These are phyloP conservation scores for Lodderomyces orthopsilosis DNA, from an alignment of 1,139 yeast genomes.

Conservation along the genomic window DNA sequence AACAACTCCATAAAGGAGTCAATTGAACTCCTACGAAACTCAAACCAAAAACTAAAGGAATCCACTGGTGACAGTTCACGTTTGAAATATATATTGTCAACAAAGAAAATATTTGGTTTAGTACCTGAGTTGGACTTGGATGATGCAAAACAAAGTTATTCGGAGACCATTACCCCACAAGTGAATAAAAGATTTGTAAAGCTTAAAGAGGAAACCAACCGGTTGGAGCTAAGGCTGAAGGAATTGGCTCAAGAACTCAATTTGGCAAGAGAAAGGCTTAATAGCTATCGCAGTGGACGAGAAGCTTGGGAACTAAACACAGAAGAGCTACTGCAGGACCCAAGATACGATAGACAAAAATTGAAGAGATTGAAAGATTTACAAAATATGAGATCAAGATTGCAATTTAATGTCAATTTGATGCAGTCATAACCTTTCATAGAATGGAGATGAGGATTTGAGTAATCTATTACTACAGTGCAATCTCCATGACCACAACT, in stretches of 20 bases:
- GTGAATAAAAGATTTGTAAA: conserved; percentile 29
- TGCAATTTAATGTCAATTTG: conserved; percentile 35
- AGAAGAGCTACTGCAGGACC: neutral
- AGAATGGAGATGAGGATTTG: too few species aligned
- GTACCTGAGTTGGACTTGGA: conserved; percentile 41
- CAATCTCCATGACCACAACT: too few species aligned
- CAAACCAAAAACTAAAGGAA: conserved; percentile 28
- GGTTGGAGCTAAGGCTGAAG: neutral
- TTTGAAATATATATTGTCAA: conserved; percentile 30
- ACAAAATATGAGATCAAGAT: conserved; percentile 53
- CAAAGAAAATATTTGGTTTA: conserved; percentile 40
- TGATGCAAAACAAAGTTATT: conserved; percentile 35
- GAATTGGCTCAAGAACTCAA: conserved; percentile 1
- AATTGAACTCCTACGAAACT: conserved; percentile 28
- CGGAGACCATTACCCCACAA: conserved; percentile 34
- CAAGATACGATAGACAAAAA: neutral
- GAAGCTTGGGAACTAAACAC: conserved; percentile 1
- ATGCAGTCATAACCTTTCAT: conserved; percentile 19
- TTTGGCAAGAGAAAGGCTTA: neutral
- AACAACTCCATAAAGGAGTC: conserved; percentile 31
- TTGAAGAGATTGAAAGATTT: conserved; percentile 1
- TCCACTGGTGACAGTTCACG: conserved; percentile 36
- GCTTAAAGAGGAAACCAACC: conserved; percentile 21
- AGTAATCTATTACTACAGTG: too few species aligned
- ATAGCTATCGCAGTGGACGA: neutral